Evolutionary conservation across 1,284 basidiomycete species (phyloP), one percentile per base, ranked within the genome.

Genomic region (Phlebopus sp.): DNA sequence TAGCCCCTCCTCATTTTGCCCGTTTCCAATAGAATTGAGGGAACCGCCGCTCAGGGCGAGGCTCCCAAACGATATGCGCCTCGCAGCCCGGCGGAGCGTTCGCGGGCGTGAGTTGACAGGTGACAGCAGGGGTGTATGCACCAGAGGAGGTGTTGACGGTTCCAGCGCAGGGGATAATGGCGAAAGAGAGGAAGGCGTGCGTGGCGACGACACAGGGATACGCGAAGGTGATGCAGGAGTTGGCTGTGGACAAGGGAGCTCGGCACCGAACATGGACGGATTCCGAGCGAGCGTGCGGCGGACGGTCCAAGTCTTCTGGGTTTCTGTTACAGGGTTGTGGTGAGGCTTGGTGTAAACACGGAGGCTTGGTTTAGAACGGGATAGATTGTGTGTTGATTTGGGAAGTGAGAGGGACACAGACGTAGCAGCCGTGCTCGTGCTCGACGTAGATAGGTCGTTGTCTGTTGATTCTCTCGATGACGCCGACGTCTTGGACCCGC

Each of bases 381-480:
- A 52, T 29, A 38, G 45, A 31, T 49, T 50, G 46, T 42, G 51
- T 53, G 66, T 68, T 52, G 46, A 41, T 32, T 42, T 41, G 3
- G 61, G 51, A 5, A 44, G 32, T 38, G 55, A 43, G 8, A 27
- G 39, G 25, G 66, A 51, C 2, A 25, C 42, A n/a, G 62, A 64
- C 3, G 65, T 69, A 6, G 66, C 57, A 25, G 60, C 57, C 8
- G 66, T 69, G 44, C 66, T 64, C 27, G 64, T 59, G 44, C 65
- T 64, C 31, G 62, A 59, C 9, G 66, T 69, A 25, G 63, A 64
- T n/a, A 64, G 51, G 37, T 68, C 63, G 23, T 64, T 64, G 9
- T 67, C 66, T 17, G 60, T 68, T 23, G 65, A 68, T n/a, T 62
- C 57, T 29, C 17, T 55, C 38, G 64, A 68, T 31, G 64, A 63